Base-by-base conservation (phyloP, 305 asterid genomes). In the Fraxinus xanthoxyloides region DNA sequence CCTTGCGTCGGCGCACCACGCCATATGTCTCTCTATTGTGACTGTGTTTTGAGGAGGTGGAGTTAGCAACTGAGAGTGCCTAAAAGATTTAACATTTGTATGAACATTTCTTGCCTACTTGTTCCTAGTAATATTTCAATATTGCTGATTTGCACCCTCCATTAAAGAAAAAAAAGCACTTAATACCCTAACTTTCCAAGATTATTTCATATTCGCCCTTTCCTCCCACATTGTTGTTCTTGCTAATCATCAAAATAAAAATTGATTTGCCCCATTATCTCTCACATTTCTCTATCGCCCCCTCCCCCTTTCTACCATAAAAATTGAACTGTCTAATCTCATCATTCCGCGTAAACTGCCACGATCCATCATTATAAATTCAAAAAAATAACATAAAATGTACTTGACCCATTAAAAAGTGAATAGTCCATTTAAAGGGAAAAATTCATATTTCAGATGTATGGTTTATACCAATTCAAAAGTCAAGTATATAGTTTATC, bases 1-100 rank as follows among this genome's bases (percentile, higher is more conserved):
- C 89, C 92, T 95, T 54, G 91, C 90, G 83, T 93, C 95, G 91
- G 92, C 88, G 84, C 79, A 86, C 97, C 95, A 95, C 82, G 95
- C 88, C 98, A 93, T 95, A 15, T 15, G 59, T n/a, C n/a, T 17
- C 21, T 61, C 70, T 21, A 5, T 2, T 61, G 70, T 23, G 13
- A 61, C 24, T 7, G 28, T 23, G 12, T 23, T 8, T 21, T 2
- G 13, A 2, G 70, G 8, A 26, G 19, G 65, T 56, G 65, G 65
- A 56, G 30, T 7, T 7, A 61, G 31, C 4, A 23, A 61, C 31
- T 17, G 65, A 10, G 19, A n/a, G 12, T 56, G 65, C 65, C 65
- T 24, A 61, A 8, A 61, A 61, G 7, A 61, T 7, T 23, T 2
- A 31, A 21, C 21, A 7, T 23, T 23, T 61, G 1, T 61, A 0